A percentile compares a stretch with the other conserved stretches of the same genome.
phyloP scores from a whole-genome alignment of 208 protist genomes.

The Leishmania amazonensis region DNA sequence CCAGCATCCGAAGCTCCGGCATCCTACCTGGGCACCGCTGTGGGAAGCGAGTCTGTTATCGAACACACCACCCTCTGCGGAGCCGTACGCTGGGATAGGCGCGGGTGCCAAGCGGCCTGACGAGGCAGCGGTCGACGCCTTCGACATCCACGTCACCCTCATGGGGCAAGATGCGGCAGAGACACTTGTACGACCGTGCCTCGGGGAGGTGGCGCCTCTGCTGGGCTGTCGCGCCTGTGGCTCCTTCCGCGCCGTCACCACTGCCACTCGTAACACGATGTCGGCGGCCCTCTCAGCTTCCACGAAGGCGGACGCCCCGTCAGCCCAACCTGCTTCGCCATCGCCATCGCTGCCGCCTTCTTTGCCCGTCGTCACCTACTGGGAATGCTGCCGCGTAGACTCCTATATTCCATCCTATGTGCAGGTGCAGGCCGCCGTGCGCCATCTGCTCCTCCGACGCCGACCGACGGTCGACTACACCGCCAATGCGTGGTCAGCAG shows the following conservation, averaged over 20 bases:
- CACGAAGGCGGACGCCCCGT: neutral
- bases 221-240: constrained; percentile 4
- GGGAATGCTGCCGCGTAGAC: constrained; percentile 68
- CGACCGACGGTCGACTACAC: constrained; percentile 11
- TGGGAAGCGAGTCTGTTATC: neutral
- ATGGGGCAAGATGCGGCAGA: neutral
- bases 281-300: too few species aligned
- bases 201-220: constrained; percentile 11
- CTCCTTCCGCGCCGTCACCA: constrained; percentile 7
- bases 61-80: neutral
- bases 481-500: neutral
- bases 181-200: neutral
- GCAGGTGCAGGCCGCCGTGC: constrained; percentile 56
- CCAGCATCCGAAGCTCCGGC: constrained; percentile 10
- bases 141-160: neutral
- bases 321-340: neutral
- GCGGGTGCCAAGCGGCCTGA: neutral
- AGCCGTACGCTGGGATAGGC: too few species aligned
- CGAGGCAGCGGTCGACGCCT: neutral
- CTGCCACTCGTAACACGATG: neutral
- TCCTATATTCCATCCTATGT: constrained; percentile 45
- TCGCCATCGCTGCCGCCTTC: neutral
- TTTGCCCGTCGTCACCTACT: constrained; percentile 1
- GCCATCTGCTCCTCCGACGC: constrained; percentile 38
- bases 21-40: constrained; percentile 21